These are phyloP conservation scores for Tricladium varicosporioides DNA, from an alignment of 2,329 filamentous ascomycete genomes.

Conservation along the genomic window DNA sequence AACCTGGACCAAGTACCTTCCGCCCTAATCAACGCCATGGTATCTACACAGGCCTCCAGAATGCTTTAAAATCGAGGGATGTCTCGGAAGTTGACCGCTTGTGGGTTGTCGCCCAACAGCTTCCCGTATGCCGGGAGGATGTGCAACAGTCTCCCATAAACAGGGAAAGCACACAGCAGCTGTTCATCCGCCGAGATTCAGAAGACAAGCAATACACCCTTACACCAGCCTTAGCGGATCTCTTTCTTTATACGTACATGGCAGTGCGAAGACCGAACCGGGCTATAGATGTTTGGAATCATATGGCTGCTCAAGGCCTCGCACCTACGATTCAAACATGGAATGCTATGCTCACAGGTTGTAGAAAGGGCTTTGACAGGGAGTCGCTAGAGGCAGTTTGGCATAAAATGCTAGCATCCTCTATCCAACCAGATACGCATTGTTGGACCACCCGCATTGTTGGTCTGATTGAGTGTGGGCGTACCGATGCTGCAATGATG, in stretches of 20 bases:
- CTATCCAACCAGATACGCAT: conserved; percentile 57
- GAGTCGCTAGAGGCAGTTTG: conserved; percentile 66
- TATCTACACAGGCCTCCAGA: conserved; percentile 19
- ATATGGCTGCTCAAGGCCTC: conserved; percentile 52
- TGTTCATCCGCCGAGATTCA: neutral
- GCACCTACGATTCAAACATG: conserved; percentile 64
- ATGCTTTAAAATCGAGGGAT: conserved; percentile 25
- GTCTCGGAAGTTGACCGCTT: conserved; percentile 21
- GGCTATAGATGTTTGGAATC: conserved; percentile 56
- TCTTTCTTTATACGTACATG: conserved; percentile 48
- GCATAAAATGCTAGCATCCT: conserved; percentile 57
- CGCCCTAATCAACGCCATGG: no score
- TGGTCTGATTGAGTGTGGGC: conserved; percentile 57
- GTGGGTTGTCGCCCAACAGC: conserved; percentile 26
- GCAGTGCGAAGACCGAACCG: conserved; percentile 39
- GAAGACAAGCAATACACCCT: conserved; percentile 7
- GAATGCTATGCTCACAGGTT: conserved; percentile 72
- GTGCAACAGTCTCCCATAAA: no score
- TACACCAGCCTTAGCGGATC: conserved; percentile 37
- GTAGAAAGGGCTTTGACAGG: conserved; percentile 56
- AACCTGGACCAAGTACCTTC: no score
- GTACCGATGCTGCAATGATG: conserved; percentile 54
- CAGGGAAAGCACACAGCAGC: neutral
- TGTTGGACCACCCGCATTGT: conserved; percentile 72
- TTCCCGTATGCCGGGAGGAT: conserved; percentile 21